Percentiles rank a stretch among this genome's conserved stretches.
Conservation (phyloP, 352 stramenopile genomes). For the Pythium phragmiticola region DNA sequence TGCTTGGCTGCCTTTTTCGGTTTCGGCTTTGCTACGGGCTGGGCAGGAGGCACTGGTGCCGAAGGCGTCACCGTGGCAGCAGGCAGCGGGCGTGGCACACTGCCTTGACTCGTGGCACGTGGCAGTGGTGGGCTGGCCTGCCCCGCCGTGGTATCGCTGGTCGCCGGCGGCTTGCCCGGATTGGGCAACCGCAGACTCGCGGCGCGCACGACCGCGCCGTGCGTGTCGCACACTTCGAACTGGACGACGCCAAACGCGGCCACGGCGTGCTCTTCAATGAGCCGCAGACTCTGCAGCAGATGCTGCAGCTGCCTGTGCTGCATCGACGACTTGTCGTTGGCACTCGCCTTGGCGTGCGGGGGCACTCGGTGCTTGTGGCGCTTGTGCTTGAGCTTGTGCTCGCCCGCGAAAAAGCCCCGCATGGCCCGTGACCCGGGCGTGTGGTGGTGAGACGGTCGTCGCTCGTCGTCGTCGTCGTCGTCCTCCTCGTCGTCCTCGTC, state of each 20-base stretch:
- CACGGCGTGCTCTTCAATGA: constrained; percentile 19
- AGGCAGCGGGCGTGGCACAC: not conserved
- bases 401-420: constrained; percentile 8
- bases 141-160: not conserved
- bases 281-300: constrained; percentile 16
- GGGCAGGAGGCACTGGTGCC: not conserved
- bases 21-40: not conserved
- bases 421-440: constrained; percentile 6
- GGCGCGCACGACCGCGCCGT: constrained; percentile 11
- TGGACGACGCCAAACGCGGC: constrained; percentile 17
- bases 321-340: constrained; percentile 16
- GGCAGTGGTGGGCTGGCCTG: no score
- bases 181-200: constrained; percentile 9
- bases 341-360: not conserved
- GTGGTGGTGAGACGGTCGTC: not conserved
- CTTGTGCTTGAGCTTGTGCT: constrained; percentile 14
- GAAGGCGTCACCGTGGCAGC: not conserved
- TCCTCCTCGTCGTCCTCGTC: not conserved
- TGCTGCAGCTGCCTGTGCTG: constrained; percentile 20
- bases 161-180: constrained; percentile 2
- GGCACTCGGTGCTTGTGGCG: not conserved
- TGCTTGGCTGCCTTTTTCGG: not conserved
- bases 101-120: not conserved
- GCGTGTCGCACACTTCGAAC: constrained; percentile 14
- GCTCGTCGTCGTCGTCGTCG: constrained; percentile 4